Evolutionary conservation across 306 rosid species (phyloP).

Genomic region (Morella rubra): DNA sequence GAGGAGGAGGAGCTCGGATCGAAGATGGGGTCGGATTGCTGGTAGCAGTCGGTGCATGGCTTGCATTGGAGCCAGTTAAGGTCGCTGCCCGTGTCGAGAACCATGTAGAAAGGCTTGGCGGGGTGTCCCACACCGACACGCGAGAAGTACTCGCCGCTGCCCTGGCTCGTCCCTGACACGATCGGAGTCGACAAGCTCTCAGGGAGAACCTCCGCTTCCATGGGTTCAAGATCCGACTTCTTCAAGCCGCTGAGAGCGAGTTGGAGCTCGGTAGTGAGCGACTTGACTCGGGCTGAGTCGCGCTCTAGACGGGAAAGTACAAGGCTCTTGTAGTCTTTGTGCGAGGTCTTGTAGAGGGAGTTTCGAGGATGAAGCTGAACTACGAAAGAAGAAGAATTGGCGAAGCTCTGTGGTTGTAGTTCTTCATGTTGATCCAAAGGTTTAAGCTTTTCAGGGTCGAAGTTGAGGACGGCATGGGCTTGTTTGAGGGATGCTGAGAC

Average conservation of each 20-base stretch:
- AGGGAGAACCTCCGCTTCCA: conserved; percentile 41
- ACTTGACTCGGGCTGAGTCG: conserved; percentile 73
- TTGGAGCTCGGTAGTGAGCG: conserved; percentile 49
- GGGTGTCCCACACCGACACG: conserved; percentile 74
- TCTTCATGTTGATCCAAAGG: conserved; percentile 14
- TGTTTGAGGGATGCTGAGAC: conserved; percentile 52
- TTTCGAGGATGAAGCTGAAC: conserved; percentile 56
- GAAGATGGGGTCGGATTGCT: conserved; percentile 78
- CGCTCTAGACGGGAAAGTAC: conserved; percentile 54
- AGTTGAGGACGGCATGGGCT: conserved; percentile 52
- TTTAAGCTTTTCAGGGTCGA: conserved; percentile 26
- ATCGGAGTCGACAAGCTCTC: conserved; percentile 67
- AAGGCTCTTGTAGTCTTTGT: conserved; percentile 47
- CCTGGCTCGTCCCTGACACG: conserved; percentile 59
- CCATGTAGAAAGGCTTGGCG: conserved; percentile 62
- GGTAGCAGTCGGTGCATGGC: conserved; percentile 87
- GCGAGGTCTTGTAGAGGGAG: conserved; percentile 34
- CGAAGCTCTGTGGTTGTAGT: not conserved
- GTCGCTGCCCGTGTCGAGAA: conserved; percentile 88
- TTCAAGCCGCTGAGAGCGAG: conserved; percentile 35
- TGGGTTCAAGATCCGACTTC: conserved; percentile 51
- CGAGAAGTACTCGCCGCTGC: conserved; percentile 93
- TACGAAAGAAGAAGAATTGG: conserved; percentile 28
- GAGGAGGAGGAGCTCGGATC: conserved; percentile 59
- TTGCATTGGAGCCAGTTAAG: conserved; percentile 86